Evolutionary conservation across 2,329 filamentous ascomycete genomes (phyloP).

Genomic region (Colletotrichum sublineola): DNA sequence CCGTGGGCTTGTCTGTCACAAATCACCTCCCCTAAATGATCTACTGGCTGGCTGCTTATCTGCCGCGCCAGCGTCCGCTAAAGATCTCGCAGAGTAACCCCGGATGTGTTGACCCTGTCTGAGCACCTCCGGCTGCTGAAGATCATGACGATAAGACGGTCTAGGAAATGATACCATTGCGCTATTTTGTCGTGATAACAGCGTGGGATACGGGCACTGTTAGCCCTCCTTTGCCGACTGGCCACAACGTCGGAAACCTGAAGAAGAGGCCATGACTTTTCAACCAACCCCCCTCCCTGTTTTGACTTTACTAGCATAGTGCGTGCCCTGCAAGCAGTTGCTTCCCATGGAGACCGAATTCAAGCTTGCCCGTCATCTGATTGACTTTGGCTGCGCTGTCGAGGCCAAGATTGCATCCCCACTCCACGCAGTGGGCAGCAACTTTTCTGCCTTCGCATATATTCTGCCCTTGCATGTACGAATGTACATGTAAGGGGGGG

Average conservation of each 20-base stretch:
- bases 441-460: constrained; percentile 1
- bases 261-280: not conserved
- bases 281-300: not conserved
- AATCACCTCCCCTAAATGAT: constrained; percentile 32
- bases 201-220: not conserved
- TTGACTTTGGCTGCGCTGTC: constrained; percentile 30
- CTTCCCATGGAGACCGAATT: constrained; percentile 1
- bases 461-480: not conserved
- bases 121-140: constrained; percentile 4
- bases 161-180: not conserved
- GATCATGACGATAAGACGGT: constrained; percentile 23
- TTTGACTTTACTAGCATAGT: not conserved
- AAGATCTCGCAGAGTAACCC: constrained; percentile 32
- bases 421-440: constrained; percentile 2
- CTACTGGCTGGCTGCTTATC: constrained; percentile 26
- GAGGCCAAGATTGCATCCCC: constrained; percentile 16
- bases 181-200: not conserved
- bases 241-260: not conserved
- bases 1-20: constrained; percentile 21
- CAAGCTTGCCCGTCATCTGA: constrained; percentile 26
- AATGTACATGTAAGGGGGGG: no score
- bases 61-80: constrained; percentile 20
- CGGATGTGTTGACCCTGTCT: constrained; percentile 19
- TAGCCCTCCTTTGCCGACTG: not conserved
- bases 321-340: not conserved